Base-by-base conservation (phyloP, 2,329 filamentous ascomycete genomes). In the Botrytis paeoniae region DNA sequence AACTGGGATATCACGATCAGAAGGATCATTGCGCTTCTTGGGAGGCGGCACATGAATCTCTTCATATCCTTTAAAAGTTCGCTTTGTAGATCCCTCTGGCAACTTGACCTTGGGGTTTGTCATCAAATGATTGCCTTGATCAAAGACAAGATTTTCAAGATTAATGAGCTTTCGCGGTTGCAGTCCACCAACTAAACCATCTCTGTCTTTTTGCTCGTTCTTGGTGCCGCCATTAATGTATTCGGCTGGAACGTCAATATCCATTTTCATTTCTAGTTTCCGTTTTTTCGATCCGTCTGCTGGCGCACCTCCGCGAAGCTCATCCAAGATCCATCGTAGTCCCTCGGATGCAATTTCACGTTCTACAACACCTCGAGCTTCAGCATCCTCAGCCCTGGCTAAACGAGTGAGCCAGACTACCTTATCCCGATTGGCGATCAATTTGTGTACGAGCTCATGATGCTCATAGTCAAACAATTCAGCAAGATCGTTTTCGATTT, bases 101-200 rank as follows among this genome's bases (percentile, higher is more conserved):
- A 99, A 87, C 75, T 93, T 92, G 64, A 99, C 96, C 80, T 94
- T 98, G 10, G 94, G 93, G 79, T 99, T 99, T n/a, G 96, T 98
- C 95, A 98, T 99, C 61, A 99, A 87, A 85, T 99, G 96, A 79
- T 98, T 99, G 70, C 96, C 96, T 83, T 98, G 95, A 78, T 98
- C 96, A 81, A 99, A 99, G 57, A 98, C 89, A 48, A 99, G 89
- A 79, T 98, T 98, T 73, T 99, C 95, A 69, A 99, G 86, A 81
- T 98, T 98, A 81, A 99, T 94, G 62, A 94, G 85, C 80, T 93
- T 93, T 77, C 91, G 91, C 3, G 97, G 96, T 79, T 96, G 93
- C 54, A 99, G 85, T 22, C 94, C 94, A 71, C 95, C 93, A 45
- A 94, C 87, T 32, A 97, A 85, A 70, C 89, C 88, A 69, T 90